These are phyloP conservation scores for Planoprotostelium fungivorum DNA, from an alignment of 78 protist genomes.

Conservation along the genomic window DNA sequence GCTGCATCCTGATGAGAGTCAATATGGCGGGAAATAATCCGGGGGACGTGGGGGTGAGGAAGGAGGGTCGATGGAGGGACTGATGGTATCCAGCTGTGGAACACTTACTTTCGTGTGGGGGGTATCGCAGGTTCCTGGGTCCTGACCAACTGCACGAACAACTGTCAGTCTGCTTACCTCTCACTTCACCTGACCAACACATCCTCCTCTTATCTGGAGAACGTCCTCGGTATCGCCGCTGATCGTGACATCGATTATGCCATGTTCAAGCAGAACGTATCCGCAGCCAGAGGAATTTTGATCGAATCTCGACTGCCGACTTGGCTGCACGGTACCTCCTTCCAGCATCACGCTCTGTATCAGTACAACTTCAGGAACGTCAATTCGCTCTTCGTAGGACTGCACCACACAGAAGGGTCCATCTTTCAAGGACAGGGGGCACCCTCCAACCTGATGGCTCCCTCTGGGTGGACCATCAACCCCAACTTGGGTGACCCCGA, in stretches of 20 bases:
- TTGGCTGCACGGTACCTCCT: background rate
- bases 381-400: background rate
- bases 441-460: background rate
- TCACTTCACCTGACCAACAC: background rate
- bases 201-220: background rate
- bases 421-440: background rate
- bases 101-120: background rate
- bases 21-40: background rate
- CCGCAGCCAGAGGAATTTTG: background rate
- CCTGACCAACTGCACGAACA: background rate
- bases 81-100: background rate
- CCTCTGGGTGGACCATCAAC: background rate
- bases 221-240: background rate
- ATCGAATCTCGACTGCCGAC: background rate
- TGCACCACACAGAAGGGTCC: background rate
- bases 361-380: background rate
- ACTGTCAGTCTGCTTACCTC: background rate
- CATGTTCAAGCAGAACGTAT: background rate
- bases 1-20: background rate
- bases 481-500: background rate
- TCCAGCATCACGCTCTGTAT: background rate
- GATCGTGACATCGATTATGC: background rate
- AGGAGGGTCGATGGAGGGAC: background rate
- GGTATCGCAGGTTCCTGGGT: background rate
- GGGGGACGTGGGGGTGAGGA: background rate